Conservation (phyloP, 257 asterid species). For the Phtheirospermum japonicum region DNA sequence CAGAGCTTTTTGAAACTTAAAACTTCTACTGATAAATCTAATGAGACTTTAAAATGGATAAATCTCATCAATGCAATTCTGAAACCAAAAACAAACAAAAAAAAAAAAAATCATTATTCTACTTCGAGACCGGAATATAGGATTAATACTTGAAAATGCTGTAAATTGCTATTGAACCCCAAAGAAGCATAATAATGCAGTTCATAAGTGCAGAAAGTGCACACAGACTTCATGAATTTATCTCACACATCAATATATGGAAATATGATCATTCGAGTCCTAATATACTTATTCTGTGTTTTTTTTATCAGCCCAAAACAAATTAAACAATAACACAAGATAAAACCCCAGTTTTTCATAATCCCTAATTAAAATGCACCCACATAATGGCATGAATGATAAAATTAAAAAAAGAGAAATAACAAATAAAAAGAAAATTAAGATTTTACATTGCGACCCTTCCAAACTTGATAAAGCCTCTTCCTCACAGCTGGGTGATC, state of each 20-base stretch:
- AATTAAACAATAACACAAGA: background rate
- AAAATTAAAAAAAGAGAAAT: background rate
- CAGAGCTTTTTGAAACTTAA: no score
- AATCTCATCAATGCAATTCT: no score
- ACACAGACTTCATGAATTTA: background rate
- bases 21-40: no score
- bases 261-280: no score
- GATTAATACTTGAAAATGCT: no score
- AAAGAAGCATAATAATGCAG: no score
- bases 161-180: no score
- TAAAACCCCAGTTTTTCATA: background rate
- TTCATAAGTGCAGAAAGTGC: background rate
- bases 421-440: background rate
- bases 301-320: background rate
- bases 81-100: no score
- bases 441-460: conserved; percentile 77
- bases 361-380: background rate
- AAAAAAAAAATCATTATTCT: background rate
- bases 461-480: conserved; percentile 85
- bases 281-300: no score
- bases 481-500: conserved; percentile 44
- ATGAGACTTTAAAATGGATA: no score
- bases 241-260: background rate
- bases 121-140: background rate
- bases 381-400: background rate